These are phyloP conservation scores for Agaricus blazei DNA, from an alignment of 768 basidiomycete species.

Conservation along the genomic window DNA sequence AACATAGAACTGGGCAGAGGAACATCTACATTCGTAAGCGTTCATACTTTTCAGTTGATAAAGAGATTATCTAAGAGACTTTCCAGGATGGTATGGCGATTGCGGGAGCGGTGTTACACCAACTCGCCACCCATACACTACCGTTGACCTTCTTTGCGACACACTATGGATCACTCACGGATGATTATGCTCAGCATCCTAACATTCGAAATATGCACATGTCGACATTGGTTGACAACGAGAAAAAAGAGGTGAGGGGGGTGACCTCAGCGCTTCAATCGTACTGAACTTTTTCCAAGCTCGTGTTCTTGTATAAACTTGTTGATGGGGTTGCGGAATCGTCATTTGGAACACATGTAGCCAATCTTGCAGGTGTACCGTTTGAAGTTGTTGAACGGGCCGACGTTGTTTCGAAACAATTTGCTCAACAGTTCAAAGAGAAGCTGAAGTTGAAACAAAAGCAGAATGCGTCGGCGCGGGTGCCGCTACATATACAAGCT, in stretches of 20 bases:
- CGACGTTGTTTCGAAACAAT: conserved; percentile 79
- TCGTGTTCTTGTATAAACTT: conserved; percentile 94
- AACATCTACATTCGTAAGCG: conserved; percentile 81
- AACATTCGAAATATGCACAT: conserved; percentile 96
- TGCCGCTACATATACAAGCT: conserved; percentile 82
- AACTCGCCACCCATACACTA: conserved; percentile 88
- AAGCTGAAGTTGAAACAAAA: conserved; percentile 63
- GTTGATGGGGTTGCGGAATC: conserved; percentile 82
- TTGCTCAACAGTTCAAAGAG: conserved; percentile 84
- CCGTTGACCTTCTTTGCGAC: conserved; percentile 96
- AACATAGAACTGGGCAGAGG: conserved; percentile 84
- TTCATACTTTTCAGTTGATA: neutral
- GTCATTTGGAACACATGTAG: conserved; percentile 93
- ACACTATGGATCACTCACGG: conserved; percentile 93
- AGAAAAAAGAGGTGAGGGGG: conserved; percentile 70
- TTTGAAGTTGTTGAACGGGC: conserved; percentile 82
- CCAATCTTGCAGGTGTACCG: conserved; percentile 91
- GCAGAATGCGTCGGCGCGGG: conserved; percentile 42
- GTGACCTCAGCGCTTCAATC: neutral
- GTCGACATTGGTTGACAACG: conserved; percentile 90
- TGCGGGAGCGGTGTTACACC: conserved; percentile 90
- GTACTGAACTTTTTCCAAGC: conserved; percentile 35
- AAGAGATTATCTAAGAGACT: conserved; percentile 2
- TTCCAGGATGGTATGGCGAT: conserved; percentile 96
- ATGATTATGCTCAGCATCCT: conserved; percentile 88